phyloP scores from a whole-genome alignment of 352 stramenopile genomes.

The Pythium dissimile region DNA sequence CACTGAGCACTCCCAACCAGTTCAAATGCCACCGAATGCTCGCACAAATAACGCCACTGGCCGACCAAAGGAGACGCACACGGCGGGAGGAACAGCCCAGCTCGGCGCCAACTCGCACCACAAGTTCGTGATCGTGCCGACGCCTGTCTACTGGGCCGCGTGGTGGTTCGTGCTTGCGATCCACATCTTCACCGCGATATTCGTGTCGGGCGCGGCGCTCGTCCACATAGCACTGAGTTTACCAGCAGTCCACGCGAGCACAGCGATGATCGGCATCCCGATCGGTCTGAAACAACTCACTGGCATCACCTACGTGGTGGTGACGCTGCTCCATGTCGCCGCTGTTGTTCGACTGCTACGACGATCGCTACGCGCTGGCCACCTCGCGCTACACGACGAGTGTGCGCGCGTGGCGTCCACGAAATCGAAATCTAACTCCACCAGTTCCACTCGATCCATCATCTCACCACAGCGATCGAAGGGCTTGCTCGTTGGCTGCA shows the following conservation, averaged over 20 bases:
- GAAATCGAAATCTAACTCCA: neutral
- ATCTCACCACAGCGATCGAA: neutral
- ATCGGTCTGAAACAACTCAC: slow-evolving; percentile 1
- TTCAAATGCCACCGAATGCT: too few relatives aligned
- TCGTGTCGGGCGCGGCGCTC: neutral
- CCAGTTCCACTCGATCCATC: neutral
- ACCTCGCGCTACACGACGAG: neutral
- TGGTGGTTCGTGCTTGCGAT: slow-evolving; percentile 2
- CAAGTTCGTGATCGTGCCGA: too few relatives aligned
- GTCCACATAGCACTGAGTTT: slow-evolving; percentile 1
- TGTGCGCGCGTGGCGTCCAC: too few relatives aligned
- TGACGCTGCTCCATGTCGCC: neutral
- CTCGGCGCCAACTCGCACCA: too few relatives aligned
- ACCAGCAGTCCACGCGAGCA: neutral
- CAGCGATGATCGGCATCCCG: neutral
- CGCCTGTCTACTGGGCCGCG: neutral
- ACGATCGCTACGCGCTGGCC: neutral
- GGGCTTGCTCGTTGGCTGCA: too few relatives aligned
- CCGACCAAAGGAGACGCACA: too few relatives aligned
- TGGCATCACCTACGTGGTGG: neutral
- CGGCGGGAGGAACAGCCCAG: too few relatives aligned
- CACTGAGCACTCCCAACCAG: too few relatives aligned
- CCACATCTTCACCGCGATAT: neutral
- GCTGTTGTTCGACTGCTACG: neutral
- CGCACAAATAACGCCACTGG: too few relatives aligned